Evolutionary conservation across 2,329 filamentous ascomycete genomes (phyloP).

Genomic region (Laburnicola sp.): DNA sequence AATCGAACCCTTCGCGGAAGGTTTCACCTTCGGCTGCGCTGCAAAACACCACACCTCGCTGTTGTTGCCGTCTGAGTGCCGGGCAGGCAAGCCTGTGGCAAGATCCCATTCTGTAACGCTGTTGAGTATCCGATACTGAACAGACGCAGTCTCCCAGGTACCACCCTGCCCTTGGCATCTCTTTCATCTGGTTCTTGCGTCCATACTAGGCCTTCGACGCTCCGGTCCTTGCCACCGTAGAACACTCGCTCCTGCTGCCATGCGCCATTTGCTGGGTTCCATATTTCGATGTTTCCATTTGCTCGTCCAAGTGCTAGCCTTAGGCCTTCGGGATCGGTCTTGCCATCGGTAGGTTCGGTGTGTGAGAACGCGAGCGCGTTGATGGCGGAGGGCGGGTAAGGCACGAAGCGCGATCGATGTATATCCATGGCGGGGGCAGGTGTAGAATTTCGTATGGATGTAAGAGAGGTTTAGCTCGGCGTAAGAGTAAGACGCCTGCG

Average conservation of each 20-base stretch:
- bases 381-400: slow-evolving; percentile 87
- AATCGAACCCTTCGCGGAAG: slow-evolving; percentile 18
- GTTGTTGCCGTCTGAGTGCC: slow-evolving; percentile 87
- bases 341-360: slow-evolving; percentile 45
- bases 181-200: slow-evolving; percentile 80
- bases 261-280: slow-evolving; percentile 79
- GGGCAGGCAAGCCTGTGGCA: slow-evolving; percentile 72
- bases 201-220: slow-evolving; percentile 90
- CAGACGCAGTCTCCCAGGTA: slow-evolving; percentile 75
- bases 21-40: slow-evolving; percentile 69
- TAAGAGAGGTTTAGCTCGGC: slow-evolving; percentile 8
- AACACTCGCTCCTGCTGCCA: slow-evolving; percentile 93
- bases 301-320: slow-evolving; percentile 87
- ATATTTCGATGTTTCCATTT: slow-evolving; percentile 97
- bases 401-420: slow-evolving; percentile 94
- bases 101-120: slow-evolving; percentile 96
- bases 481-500: slow-evolving; percentile 18
- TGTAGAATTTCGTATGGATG: background rate
- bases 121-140: slow-evolving; percentile 95
- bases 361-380: slow-evolving; percentile 95
- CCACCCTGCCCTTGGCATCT: slow-evolving; percentile 59
- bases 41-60: slow-evolving; percentile 97
- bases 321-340: slow-evolving; percentile 59
- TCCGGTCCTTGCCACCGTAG: slow-evolving; percentile 78
- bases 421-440: slow-evolving; percentile 73